Evolutionary conservation across 495 filamentous ascomycete species (phyloP).

Genomic region (Tuber borchii): DNA sequence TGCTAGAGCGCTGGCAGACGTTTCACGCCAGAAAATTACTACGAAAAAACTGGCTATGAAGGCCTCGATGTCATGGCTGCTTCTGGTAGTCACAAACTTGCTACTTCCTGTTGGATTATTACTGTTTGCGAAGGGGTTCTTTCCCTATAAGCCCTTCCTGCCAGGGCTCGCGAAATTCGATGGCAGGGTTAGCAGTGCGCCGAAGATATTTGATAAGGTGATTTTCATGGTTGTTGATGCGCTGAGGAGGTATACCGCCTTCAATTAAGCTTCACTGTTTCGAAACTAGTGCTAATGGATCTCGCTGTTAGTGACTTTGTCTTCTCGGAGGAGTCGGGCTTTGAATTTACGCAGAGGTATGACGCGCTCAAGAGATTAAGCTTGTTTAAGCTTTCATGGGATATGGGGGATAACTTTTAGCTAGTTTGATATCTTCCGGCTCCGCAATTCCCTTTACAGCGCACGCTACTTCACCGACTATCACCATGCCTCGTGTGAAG

Average conservation of each 20-base stretch:
- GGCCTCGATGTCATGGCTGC: conserved; percentile 42
- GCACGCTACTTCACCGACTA: conserved; percentile 90
- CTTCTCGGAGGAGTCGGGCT: conserved; percentile 71
- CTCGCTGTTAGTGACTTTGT: conserved; percentile 74
- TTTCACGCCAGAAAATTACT: neutral
- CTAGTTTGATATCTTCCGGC: conserved; percentile 75
- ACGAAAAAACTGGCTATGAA: conserved; percentile 27
- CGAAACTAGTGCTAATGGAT: conserved; percentile 9
- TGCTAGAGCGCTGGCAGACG: neutral
- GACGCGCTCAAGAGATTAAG: conserved; percentile 15
- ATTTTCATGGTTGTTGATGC: conserved; percentile 99
- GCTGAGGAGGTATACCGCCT: conserved; percentile 62
- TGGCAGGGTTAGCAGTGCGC: conserved; percentile 43
- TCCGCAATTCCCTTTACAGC: conserved; percentile 87
- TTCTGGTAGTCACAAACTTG: conserved; percentile 59
- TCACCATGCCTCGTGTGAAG: conserved; percentile 97
- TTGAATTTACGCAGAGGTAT: conserved; percentile 83
- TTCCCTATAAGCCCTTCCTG: conserved; percentile 91
- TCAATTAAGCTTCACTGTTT: neutral
- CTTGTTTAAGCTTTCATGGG: neutral
- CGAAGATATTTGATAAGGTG: conserved; percentile 73
- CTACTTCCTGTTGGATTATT: conserved; percentile 71
- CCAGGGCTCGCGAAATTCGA: conserved; percentile 69
- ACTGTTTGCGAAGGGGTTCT: conserved; percentile 86
- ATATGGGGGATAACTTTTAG: conserved; percentile 20